These are phyloP conservation scores for Clitocybe nebularis DNA, from an alignment of 1,284 basidiomycete species.

Conservation along the genomic window DNA sequence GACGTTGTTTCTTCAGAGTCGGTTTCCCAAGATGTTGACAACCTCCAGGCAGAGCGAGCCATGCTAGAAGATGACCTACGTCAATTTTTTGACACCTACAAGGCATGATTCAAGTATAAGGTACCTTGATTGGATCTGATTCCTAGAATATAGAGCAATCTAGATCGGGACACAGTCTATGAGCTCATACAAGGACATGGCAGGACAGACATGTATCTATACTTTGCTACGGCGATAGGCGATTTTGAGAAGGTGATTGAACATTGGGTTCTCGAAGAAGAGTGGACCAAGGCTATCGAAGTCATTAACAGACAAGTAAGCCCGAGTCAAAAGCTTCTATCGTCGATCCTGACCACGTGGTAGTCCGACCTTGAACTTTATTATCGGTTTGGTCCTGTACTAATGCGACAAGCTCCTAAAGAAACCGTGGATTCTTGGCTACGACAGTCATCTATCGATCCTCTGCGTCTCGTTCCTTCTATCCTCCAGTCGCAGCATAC, in stretches of 20 bases:
- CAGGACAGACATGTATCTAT: conserved; percentile 87
- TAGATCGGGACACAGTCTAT: conserved; percentile 85
- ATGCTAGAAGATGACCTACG: conserved; percentile 92
- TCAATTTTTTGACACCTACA: conserved; percentile 91
- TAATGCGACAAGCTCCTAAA: conserved; percentile 84
- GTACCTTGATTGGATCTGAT: no score
- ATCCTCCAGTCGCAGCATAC: conserved; percentile 77
- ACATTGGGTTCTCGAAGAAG: conserved; percentile 88
- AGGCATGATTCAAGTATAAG: conserved; percentile 35
- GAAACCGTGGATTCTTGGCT: conserved; percentile 93
- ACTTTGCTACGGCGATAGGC: conserved; percentile 81
- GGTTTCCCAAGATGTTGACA: conserved; percentile 82
- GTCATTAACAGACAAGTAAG: conserved; percentile 81
- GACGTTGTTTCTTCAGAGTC: conserved; percentile 85
- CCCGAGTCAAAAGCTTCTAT: conserved; percentile 1
- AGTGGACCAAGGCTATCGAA: conserved; percentile 90
- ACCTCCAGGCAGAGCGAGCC: conserved; percentile 74
- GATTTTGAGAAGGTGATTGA: conserved; percentile 88
- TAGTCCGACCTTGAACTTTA: conserved; percentile 84
- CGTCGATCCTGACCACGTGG: conserved; percentile 8
- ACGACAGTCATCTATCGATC: conserved; percentile 75
- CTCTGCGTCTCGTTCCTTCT: conserved; percentile 86
- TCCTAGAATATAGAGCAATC: conserved; percentile 54
- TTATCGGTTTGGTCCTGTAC: conserved; percentile 87
- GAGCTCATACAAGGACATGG: conserved; percentile 94